Percentiles rank a stretch among this genome's conserved stretches.
Conservation (phyloP, 768 basidiomycete genomes). For the Russula lepida region DNA sequence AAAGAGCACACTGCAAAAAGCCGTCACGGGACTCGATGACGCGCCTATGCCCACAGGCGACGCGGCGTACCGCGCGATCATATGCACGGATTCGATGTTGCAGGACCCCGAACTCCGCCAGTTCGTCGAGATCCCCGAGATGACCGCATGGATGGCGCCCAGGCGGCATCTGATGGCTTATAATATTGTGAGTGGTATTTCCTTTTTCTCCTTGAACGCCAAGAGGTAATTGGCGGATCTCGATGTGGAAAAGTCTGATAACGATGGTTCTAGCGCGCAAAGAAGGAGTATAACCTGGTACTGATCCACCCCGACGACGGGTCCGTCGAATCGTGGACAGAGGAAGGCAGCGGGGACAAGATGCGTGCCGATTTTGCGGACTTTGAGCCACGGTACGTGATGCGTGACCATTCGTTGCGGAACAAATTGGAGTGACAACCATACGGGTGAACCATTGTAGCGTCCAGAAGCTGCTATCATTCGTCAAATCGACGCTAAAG, state of each 20-base stretch:
- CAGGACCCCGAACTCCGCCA: conserved; percentile 43
- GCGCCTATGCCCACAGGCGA: conserved; percentile 48
- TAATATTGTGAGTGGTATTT: conserved; percentile 31
- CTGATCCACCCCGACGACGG: conserved; percentile 33
- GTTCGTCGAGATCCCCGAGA: conserved; percentile 44
- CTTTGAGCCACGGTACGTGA: conserved; percentile 33
- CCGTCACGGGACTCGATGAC: conserved; percentile 40
- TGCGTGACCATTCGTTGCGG: conserved; percentile 20
- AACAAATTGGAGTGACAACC: not conserved
- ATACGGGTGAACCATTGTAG: conserved; percentile 13
- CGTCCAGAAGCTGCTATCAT: conserved; percentile 30
- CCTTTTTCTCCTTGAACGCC: not conserved
- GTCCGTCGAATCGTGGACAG: conserved; percentile 36
- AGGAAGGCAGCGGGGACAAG: conserved; percentile 35
- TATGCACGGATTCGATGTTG: conserved; percentile 39
- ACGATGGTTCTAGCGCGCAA: conserved; percentile 24
- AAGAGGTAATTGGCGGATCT: not conserved
- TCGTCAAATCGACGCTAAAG: conserved; percentile 33
- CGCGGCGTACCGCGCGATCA: conserved; percentile 50
- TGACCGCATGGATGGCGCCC: conserved; percentile 56
- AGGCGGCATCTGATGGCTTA: conserved; percentile 39
- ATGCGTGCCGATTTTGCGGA: conserved; percentile 36
- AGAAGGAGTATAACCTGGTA: conserved; percentile 32
- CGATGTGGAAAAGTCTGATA: not conserved
- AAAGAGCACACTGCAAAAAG: conserved; percentile 42